Evolutionary conservation across 805 yeast genomes (phyloP).

Genomic region (Teunomyces kruisii): DNA sequence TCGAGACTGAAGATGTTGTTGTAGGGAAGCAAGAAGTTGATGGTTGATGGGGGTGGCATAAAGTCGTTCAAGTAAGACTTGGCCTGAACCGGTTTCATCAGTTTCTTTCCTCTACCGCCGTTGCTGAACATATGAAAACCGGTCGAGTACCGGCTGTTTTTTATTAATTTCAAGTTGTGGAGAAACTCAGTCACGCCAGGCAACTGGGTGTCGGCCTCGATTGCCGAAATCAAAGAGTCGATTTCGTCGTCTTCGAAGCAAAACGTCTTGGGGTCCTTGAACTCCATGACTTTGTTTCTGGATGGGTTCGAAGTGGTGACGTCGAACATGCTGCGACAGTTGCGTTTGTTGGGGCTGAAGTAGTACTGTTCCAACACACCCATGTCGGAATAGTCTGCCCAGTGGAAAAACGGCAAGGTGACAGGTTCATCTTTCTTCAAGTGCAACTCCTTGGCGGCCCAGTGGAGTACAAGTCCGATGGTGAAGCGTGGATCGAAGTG

Average conservation of each 20-base stretch:
- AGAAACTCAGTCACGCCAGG: background rate
- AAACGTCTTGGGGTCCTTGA: conserved; percentile 13
- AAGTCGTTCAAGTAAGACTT: conserved; percentile 42
- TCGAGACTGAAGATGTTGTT: conserved; percentile 10
- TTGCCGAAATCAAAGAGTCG: conserved; percentile 5
- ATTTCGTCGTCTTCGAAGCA: conserved; percentile 28
- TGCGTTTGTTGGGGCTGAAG: conserved; percentile 12
- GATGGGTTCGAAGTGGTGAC: conserved; percentile 11
- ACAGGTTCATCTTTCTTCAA: conserved; percentile 9
- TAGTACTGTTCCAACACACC: conserved; percentile 18
- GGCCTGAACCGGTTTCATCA: conserved; percentile 29
- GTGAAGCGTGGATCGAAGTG: conserved; percentile 32
- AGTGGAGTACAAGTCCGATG: conserved; percentile 17
- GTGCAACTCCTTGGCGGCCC: background rate
- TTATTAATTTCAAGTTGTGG: conserved; percentile 9
- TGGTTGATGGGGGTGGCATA: conserved; percentile 36
- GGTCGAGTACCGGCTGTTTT: conserved; percentile 11
- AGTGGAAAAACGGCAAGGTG: conserved; percentile 26
- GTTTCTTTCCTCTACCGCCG: conserved; percentile 30
- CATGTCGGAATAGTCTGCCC: conserved; percentile 33
- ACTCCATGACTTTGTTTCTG: conserved; percentile 13
- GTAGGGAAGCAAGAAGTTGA: conserved; percentile 30
- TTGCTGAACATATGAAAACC: conserved; percentile 41
- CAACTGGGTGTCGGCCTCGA: background rate
- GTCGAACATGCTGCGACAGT: conserved; percentile 20